These are phyloP conservation scores for Pisolithus marmoratus DNA, from an alignment of 768 basidiomycete genomes.

Conservation along the genomic window DNA sequence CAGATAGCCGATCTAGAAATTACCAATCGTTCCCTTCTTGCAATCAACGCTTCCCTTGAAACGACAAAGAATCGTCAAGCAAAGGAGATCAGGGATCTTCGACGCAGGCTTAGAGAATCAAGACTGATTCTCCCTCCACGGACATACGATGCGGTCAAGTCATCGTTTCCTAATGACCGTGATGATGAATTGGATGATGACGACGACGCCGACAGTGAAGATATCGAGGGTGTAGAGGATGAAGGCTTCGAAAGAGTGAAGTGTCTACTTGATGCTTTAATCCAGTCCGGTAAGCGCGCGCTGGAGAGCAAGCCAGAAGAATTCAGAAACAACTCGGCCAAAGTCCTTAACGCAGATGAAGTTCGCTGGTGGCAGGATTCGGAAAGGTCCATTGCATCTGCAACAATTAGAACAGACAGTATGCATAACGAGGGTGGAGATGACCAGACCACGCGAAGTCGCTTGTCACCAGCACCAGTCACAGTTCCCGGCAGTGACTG, in stretches of 20 bases:
- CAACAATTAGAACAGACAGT: conserved; percentile 8
- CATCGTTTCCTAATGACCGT: conserved; percentile 37
- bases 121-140: conserved; percentile 71
- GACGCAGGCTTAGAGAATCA: conserved; percentile 77
- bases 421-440: conserved; percentile 23
- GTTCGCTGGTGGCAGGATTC: conserved; percentile 53
- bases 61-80: conserved; percentile 73
- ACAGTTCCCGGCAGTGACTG: conserved; percentile 13
- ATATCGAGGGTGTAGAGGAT: conserved; percentile 41
- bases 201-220: conserved; percentile 38
- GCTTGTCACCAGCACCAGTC: conserved; percentile 12
- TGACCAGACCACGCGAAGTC: conserved; percentile 24
- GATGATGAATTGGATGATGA: conserved; percentile 35
- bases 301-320: conserved; percentile 55
- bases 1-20: conserved; percentile 93
- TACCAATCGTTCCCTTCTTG: conserved; percentile 78
- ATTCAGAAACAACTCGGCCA: conserved; percentile 45
- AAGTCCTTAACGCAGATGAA: conserved; percentile 72
- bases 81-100: conserved; percentile 80
- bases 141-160: conserved; percentile 51
- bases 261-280: conserved; percentile 54
- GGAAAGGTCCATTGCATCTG: conserved; percentile 14
- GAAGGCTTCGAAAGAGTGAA: conserved; percentile 59
- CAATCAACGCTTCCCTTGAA: conserved; percentile 81
- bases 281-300: conserved; percentile 54